These are phyloP conservation scores for Phytophthora constricta DNA, from an alignment of 352 stramenopile species.

Conservation along the genomic window DNA sequence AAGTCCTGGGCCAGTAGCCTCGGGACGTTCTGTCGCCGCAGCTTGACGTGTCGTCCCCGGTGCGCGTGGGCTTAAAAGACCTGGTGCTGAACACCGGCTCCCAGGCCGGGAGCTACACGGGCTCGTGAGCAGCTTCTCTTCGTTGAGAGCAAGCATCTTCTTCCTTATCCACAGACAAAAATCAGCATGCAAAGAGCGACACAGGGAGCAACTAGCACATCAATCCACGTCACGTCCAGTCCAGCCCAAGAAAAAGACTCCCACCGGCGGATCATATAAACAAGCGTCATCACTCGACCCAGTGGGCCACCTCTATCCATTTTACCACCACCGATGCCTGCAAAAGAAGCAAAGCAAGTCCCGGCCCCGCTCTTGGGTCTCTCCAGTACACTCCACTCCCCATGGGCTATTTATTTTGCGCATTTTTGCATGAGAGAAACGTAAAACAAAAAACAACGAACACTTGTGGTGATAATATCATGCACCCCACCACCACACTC, in stretches of 20 bases:
- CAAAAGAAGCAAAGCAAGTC: constrained; percentile 31
- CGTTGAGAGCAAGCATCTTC: neutral
- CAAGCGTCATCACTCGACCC: constrained; percentile 25
- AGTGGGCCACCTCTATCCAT: constrained; percentile 31
- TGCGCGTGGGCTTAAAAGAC: constrained; percentile 64
- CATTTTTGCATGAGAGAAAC: constrained; percentile 40
- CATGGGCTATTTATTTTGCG: constrained; percentile 42
- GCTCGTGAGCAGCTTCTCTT: constrained; percentile 36
- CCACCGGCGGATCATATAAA: constrained; percentile 34
- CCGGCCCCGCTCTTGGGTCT: constrained; percentile 13
- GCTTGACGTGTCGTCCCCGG: constrained; percentile 69
- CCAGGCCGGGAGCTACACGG: constrained; percentile 62
- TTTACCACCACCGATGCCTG: constrained; percentile 12
- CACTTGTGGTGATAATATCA: constrained; percentile 17
- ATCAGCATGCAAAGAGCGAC: constrained; percentile 11
- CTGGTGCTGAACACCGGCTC: constrained; percentile 63
- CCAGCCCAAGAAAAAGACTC: constrained; percentile 18
- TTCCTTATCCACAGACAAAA: constrained; percentile 3
- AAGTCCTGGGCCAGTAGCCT: constrained; percentile 59
- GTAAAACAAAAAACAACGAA: constrained; percentile 40
- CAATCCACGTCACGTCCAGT: constrained; percentile 22
- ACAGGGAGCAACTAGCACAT: constrained; percentile 6
- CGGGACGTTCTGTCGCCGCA: constrained; percentile 71
- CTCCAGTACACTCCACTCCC: constrained; percentile 13
- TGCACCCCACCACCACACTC: constrained; percentile 18